phyloP scores from a whole-genome alignment of 352 stramenopile species.

The Globisporangium acanthophoron region DNA sequence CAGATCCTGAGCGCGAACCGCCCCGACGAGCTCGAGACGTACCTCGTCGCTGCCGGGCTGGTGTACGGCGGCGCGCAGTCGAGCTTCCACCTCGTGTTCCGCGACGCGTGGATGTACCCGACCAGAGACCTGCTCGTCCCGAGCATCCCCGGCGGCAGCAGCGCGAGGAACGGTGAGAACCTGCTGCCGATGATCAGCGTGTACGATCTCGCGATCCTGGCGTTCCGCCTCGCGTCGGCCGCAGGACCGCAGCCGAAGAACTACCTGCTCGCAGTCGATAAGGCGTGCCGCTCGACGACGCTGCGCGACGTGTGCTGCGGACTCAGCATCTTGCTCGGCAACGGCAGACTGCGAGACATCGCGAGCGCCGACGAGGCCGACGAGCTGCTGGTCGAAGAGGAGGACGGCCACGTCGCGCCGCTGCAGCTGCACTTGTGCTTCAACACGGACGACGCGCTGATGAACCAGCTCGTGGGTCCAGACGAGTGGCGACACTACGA shows the following conservation, averaged over 20 bases:
- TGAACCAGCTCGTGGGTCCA: slow-evolving; percentile 44
- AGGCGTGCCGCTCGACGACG: slow-evolving; percentile 38
- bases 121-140: slow-evolving; percentile 49
- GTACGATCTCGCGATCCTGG: slow-evolving; percentile 64
- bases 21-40: slow-evolving; percentile 61
- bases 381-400: slow-evolving; percentile 48
- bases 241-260: slow-evolving; percentile 30
- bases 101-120: slow-evolving; percentile 67
- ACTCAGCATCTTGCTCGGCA: slow-evolving; percentile 52
- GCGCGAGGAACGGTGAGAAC: slow-evolving; percentile 39
- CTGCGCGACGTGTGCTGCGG: slow-evolving; percentile 60
- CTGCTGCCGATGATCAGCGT: slow-evolving; percentile 82
- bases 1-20: slow-evolving; percentile 72
- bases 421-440: slow-evolving; percentile 77
- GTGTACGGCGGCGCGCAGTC: slow-evolving; percentile 77
- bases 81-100: slow-evolving; percentile 58
- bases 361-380: slow-evolving; percentile 43
- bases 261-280: slow-evolving; percentile 68
- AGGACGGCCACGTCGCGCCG: slow-evolving; percentile 44
- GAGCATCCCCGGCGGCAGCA: slow-evolving; percentile 30
- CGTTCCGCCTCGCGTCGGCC: slow-evolving; percentile 36
- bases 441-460: slow-evolving; percentile 40
- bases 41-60: slow-evolving; percentile 64
- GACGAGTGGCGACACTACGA: slow-evolving; percentile 72
- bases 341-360: slow-evolving; percentile 35